Conservation (phyloP, 2,329 filamentous ascomycete species). For the Exophiala phaeomuriformis region DNA sequence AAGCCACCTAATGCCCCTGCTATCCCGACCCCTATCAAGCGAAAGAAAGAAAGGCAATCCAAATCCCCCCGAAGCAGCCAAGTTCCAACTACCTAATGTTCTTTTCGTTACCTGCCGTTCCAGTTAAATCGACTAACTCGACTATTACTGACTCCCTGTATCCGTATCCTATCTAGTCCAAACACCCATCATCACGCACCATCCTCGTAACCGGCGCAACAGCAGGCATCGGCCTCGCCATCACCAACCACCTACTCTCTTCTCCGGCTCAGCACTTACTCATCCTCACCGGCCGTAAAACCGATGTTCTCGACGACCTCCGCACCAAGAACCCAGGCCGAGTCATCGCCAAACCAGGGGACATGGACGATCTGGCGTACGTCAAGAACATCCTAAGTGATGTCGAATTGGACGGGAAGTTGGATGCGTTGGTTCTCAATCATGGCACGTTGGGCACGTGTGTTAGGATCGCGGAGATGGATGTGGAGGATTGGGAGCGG, state of each 20-base stretch:
- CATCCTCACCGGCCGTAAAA: slow-evolving; percentile 51
- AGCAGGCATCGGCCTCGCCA: slow-evolving; percentile 54
- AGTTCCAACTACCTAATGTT: no score
- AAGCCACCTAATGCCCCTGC: not conserved
- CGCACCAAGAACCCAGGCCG: slow-evolving; percentile 47
- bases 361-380: slow-evolving; percentile 48
- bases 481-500: slow-evolving; percentile 65
- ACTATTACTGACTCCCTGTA: no score
- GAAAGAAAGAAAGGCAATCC: no score
- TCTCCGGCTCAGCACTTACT: slow-evolving; percentile 46
- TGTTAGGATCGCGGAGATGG: slow-evolving; percentile 58
- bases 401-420: slow-evolving; percentile 56
- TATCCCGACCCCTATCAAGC: no score
- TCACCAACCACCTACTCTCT: slow-evolving; percentile 53
- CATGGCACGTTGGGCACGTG: slow-evolving; percentile 77
- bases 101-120: no score
- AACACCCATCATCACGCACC: slow-evolving; percentile 12
- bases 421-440: slow-evolving; percentile 82
- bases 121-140: no score
- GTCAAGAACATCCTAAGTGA: slow-evolving; percentile 59
- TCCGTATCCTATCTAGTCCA: slow-evolving; percentile 3
- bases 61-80: no score
- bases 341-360: slow-evolving; percentile 52
- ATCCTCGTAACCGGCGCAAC: slow-evolving; percentile 65
- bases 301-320: slow-evolving; percentile 48